Evolutionary conservation across 495 filamentous ascomycete species (phyloP), one percentile per base, ranked within the genome.

Genomic region (Penicillium turbatum): DNA sequence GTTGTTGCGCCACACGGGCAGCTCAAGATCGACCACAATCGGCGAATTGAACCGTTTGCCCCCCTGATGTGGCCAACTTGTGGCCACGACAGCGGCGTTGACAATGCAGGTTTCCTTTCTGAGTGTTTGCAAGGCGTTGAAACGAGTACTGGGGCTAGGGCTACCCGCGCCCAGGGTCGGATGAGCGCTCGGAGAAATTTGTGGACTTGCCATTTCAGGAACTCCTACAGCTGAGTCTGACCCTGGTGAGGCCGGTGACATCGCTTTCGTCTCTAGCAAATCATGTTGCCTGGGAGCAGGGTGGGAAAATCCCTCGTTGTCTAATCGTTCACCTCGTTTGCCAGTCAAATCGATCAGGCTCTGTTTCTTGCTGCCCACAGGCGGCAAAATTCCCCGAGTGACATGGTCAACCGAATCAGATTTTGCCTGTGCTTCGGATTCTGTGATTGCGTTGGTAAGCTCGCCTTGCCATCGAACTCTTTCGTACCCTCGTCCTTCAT

Each of bases 1-100:
- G 36, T 27, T 16, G 9, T 60, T 45, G 21, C 60, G 60, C 76
- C 74, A 77, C n/a, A 85, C 73, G 9, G 84, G 85, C 35, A 92
- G 72, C 54, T 90, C 83, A 29, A 92, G 67, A 63, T 95, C 86
- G 21, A 92, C 83, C 7, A 92, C 82, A 49, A 92, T 85, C 7
- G 88, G 84, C 59, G 88, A 85, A 69, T 89, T 83, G 67, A 87
- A 82, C 48, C 60, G 73, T 62, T 84, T 86, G 29, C 73, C 75
- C 13, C 74, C 77, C 1, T 58, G 63, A 55, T 86, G 83, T 37
- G 85, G 85, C 73, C 82, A 87, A 59, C 78, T 86, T 3, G 73
- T 82, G 9, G 82, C 79, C 74, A 86, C 75, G 55, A 91, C 84
- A 15, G 87, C 82, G 30, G 86, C 85, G 69, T 92, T 92, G 59